A percentile compares a stretch with the other conserved stretches of the same genome.
Evolutionary conservation across 345 rosid genomes (phyloP).

Genomic region (Balakata baccata): DNA sequence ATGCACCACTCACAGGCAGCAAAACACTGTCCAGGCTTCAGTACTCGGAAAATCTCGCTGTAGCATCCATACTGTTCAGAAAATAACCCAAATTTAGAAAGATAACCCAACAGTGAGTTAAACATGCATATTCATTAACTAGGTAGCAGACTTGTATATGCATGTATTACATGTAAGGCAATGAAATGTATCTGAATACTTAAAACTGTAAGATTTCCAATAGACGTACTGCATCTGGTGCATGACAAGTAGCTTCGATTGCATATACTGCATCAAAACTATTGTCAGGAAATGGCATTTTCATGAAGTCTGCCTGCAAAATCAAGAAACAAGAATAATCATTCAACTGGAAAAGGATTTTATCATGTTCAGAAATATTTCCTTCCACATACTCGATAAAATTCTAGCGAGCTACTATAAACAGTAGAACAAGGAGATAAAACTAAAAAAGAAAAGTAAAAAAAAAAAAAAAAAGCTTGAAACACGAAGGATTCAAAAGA

Average conservation of each 20-base stretch:
- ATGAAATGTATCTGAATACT: too few relatives aligned
- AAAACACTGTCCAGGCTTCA: slow-evolving; percentile 80
- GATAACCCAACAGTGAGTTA: background rate
- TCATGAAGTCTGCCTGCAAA: slow-evolving; percentile 91
- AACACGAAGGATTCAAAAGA: too few relatives aligned
- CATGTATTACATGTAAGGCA: too few relatives aligned
- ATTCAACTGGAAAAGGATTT: background rate
- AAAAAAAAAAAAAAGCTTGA: too few relatives aligned
- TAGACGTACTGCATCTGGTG: slow-evolving; percentile 77
- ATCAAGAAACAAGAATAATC: slow-evolving; percentile 11
- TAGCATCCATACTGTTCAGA: slow-evolving; percentile 62
- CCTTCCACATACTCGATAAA: background rate
- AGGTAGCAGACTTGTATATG: too few relatives aligned
- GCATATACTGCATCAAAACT: slow-evolving; percentile 86
- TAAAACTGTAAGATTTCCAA: too few relatives aligned
- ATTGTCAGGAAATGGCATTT: slow-evolving; percentile 84
- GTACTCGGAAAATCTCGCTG: slow-evolving; percentile 73
- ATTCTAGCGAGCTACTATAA: background rate
- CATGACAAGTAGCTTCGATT: slow-evolving; percentile 96
- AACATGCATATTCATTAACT: too few relatives aligned
- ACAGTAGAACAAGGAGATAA: too few relatives aligned
- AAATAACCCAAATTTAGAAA: background rate
- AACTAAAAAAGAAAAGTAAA: too few relatives aligned
- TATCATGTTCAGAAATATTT: background rate
- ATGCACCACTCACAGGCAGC: slow-evolving; percentile 93